Evolutionary conservation across 805 yeast species (phyloP).

Genomic region (Yarrowia divulgata): DNA sequence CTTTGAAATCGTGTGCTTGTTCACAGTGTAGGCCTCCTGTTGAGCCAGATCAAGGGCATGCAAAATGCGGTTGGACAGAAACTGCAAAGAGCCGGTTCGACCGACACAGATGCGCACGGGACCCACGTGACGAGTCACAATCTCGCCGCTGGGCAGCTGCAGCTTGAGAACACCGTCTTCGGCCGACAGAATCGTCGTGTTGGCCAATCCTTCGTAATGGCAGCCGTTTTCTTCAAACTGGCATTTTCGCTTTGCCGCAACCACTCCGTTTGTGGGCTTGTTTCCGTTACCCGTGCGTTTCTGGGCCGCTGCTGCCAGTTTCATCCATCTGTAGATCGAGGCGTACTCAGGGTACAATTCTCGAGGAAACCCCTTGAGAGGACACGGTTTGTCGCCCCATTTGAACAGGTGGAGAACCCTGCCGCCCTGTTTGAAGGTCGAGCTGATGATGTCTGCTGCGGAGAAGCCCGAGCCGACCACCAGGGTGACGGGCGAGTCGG

Average conservation of each 20-base stretch:
- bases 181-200: constrained; percentile 41
- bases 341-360: constrained; percentile 50
- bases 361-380: constrained; percentile 46
- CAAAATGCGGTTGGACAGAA: constrained; percentile 42
- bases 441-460: constrained; percentile 50
- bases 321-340: constrained; percentile 46
- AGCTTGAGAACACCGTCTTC: constrained; percentile 42
- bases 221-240: constrained; percentile 7
- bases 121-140: constrained; percentile 38
- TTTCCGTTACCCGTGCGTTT: not conserved
- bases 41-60: constrained; percentile 12
- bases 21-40: constrained; percentile 27
- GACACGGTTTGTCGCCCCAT: constrained; percentile 47
- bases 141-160: constrained; percentile 40
- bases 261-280: not conserved
- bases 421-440: constrained; percentile 34
- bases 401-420: constrained; percentile 46
- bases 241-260: not conserved
- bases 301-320: constrained; percentile 39
- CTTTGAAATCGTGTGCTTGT: constrained; percentile 40
- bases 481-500: constrained; percentile 11
- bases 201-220: constrained; percentile 44
- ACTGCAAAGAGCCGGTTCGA: constrained; percentile 47
- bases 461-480: constrained; percentile 50
- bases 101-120: constrained; percentile 46